Evolutionary conservation across 2,329 filamentous ascomycete species (phyloP).

Genomic region (Rosellinia necatrix): DNA sequence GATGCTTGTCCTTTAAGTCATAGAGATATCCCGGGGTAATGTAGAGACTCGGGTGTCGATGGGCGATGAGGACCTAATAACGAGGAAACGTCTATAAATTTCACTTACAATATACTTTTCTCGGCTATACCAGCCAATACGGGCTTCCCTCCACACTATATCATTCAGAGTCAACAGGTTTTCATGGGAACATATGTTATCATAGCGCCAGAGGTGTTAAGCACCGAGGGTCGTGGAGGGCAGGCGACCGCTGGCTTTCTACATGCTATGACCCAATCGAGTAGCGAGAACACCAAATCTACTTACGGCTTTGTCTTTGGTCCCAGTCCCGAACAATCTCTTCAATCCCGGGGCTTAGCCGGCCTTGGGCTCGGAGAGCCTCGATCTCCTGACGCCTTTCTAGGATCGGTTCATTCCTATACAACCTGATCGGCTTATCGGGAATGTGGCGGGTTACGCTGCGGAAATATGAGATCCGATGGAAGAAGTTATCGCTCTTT

Average conservation of each 20-base stretch:
- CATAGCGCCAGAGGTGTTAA: too few relatives aligned
- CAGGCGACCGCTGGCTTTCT: too few relatives aligned
- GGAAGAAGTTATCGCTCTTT: slow-evolving; percentile 20
- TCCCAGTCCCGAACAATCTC: slow-evolving; percentile 1
- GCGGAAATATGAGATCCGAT: not conserved
- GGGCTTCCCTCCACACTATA: slow-evolving; percentile 7
- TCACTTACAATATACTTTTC: not conserved
- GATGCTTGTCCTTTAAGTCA: too few relatives aligned
- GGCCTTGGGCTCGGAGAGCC: not conserved
- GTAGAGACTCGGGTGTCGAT: too few relatives aligned
- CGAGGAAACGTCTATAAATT: too few relatives aligned
- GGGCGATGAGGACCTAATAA: not conserved
- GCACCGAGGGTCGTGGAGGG: too few relatives aligned
- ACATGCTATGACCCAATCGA: too few relatives aligned
- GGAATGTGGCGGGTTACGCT: not conserved
- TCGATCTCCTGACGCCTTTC: not conserved
- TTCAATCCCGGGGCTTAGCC: not conserved
- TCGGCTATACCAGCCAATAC: slow-evolving; percentile 6
- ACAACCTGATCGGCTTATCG: rapidly evolving
- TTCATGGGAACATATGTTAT: too few relatives aligned
- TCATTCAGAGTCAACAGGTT: not conserved
- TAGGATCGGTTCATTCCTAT: not conserved
- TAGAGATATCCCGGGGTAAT: not conserved
- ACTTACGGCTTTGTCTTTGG: not conserved
- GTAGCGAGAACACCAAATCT: too few relatives aligned